phyloP scores from a whole-genome alignment of 2,329 filamentous ascomycete species.

The Teratosphaeria pseudoeucalypti region DNA sequence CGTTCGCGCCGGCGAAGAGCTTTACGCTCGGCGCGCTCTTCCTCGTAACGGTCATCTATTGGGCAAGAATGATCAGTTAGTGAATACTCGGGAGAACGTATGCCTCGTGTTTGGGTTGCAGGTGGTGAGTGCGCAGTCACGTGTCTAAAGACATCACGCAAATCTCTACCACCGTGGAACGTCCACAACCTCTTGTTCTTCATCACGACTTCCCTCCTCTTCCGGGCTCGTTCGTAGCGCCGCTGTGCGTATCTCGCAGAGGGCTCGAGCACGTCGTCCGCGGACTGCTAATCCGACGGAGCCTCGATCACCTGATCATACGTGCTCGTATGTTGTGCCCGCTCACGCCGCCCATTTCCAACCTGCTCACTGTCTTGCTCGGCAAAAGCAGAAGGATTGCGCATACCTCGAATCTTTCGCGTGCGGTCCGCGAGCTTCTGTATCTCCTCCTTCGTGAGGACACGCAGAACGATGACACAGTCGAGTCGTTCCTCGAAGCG shows the following conservation, averaged over 20 bases:
- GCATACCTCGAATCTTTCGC: constrained; percentile 57
- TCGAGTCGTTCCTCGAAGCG: constrained; percentile 86
- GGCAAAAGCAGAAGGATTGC: constrained; percentile 1
- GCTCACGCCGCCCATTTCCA: not conserved
- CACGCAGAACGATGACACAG: constrained; percentile 84
- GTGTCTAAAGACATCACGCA: constrained; percentile 1
- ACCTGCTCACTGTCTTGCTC: not conserved
- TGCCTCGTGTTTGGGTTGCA: not conserved
- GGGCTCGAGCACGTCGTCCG: not conserved
- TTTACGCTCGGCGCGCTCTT: constrained; percentile 20
- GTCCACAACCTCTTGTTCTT: not conserved
- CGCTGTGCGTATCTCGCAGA: not conserved
- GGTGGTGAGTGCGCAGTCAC: not conserved
- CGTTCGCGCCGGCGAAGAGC: constrained; percentile 16
- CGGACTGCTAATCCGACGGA: constrained; percentile 2
- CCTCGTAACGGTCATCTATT: constrained; percentile 22
- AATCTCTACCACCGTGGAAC: constrained; percentile 1
- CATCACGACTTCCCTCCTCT: not conserved
- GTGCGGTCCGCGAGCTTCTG: constrained; percentile 76
- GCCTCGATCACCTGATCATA: not conserved
- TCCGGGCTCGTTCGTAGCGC: not conserved
- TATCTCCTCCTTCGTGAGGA: constrained; percentile 81
- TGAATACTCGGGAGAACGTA: not conserved
- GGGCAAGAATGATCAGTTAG: constrained; percentile 5
- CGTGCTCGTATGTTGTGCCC: not conserved